Evolutionary conservation across 331 rosid genomes (phyloP).

Genomic region (Prunus yedoensis): DNA sequence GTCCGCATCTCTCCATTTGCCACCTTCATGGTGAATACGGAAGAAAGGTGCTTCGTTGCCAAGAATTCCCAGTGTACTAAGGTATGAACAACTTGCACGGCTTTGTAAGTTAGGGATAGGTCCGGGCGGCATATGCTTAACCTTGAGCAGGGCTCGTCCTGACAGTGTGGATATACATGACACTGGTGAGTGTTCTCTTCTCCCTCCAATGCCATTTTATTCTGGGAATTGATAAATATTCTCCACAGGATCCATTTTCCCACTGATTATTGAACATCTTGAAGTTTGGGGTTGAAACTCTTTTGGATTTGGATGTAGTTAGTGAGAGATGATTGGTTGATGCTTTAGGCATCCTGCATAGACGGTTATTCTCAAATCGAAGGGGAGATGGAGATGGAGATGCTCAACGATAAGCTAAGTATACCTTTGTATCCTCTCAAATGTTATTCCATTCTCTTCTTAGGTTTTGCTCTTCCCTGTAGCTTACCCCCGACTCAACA

Average conservation of each 20-base stretch:
- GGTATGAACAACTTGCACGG: not conserved
- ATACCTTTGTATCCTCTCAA: not conserved
- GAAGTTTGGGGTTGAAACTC: not conserved
- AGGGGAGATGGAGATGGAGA: no score
- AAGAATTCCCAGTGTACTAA: not conserved
- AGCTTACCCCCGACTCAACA: no score
- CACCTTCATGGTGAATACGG: not conserved
- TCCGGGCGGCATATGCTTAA: not conserved
- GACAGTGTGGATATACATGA: not conserved
- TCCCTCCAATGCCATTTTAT: not conserved
- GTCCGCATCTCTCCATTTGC: not conserved
- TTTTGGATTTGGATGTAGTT: not conserved
- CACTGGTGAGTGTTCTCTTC: not conserved
- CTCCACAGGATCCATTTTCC: not conserved
- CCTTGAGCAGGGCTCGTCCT: not conserved
- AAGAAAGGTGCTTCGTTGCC: not conserved
- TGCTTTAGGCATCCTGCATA: not conserved
- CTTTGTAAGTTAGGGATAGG: not conserved
- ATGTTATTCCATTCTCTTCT: not conserved
- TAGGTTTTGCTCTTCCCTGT: not conserved
- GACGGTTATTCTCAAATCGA: not conserved
- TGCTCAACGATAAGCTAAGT: no score
- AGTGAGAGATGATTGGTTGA: not conserved
- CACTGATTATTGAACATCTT: not conserved
- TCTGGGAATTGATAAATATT: not conserved